Percentiles rank a stretch among this genome's conserved stretches.
Evolutionary conservation across 371 early-diverging fungal species (phyloP).

Genomic region (Gilbertella persicaria): DNA sequence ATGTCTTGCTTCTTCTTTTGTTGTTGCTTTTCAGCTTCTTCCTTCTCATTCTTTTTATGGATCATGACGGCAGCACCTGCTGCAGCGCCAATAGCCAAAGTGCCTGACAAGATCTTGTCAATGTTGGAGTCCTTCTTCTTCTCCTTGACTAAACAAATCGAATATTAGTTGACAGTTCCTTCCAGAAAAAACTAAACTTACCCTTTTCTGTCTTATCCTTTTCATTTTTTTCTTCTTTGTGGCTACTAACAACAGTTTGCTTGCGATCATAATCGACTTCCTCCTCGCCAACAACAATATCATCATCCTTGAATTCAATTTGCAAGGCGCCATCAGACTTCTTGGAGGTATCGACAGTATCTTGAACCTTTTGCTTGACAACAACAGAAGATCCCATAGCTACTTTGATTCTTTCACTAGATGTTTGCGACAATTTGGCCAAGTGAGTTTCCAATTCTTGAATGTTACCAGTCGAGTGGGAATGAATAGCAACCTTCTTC

Average conservation of each 20-base stretch:
- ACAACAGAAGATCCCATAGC: slow-evolving; percentile 28
- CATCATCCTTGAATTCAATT: slow-evolving; percentile 19
- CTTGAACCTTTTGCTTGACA: slow-evolving; percentile 21
- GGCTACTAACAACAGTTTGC: background rate
- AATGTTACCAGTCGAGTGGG: slow-evolving; percentile 23
- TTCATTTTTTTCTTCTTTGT: slow-evolving; percentile 5
- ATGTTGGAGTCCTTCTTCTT: slow-evolving; percentile 9
- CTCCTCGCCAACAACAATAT: slow-evolving; percentile 34
- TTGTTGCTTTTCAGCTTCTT: slow-evolving; percentile 9
- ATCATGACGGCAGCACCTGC: slow-evolving; percentile 13
- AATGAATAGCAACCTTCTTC: slow-evolving; percentile 29
- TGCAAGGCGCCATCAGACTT: slow-evolving; percentile 10
- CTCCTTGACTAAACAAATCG: slow-evolving; percentile 8
- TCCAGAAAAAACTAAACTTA: slow-evolving; percentile 1
- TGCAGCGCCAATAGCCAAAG: slow-evolving; percentile 22
- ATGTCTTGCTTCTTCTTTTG: slow-evolving; percentile 1
- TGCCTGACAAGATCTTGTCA: slow-evolving; percentile 23
- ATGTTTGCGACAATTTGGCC: slow-evolving; percentile 8
- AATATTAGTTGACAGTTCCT: background rate
- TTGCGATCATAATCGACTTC: slow-evolving; percentile 21
- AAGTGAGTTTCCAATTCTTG: slow-evolving; percentile 18
- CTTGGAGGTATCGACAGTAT: background rate
- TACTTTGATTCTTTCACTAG: slow-evolving; percentile 21
- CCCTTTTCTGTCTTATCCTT: slow-evolving; percentile 18
- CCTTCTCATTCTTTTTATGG: slow-evolving; percentile 19